phyloP scores from a whole-genome alignment of 2,329 filamentous ascomycete genomes.

The Aspergillus clavatus region DNA sequence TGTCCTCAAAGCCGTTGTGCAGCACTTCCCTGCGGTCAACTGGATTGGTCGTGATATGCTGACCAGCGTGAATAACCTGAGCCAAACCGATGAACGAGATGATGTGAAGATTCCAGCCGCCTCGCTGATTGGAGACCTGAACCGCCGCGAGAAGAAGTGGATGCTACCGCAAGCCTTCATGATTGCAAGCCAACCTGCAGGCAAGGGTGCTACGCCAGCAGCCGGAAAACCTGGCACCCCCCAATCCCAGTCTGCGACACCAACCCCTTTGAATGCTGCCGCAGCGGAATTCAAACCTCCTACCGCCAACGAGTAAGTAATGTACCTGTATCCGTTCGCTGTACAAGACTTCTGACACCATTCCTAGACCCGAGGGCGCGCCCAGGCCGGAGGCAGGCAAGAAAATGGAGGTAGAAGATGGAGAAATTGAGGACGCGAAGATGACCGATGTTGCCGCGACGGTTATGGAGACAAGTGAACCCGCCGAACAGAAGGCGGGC shows the following conservation, averaged over 20 bases:
- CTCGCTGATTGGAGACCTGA: slow-evolving; percentile 47
- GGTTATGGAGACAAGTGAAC: slow-evolving; percentile 4
- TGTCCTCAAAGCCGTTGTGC: slow-evolving; percentile 72
- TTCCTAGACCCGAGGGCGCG: slow-evolving; percentile 26
- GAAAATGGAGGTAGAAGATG: slow-evolving; percentile 41
- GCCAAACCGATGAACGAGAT: slow-evolving; percentile 43
- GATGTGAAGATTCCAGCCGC: slow-evolving; percentile 48
- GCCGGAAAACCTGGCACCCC: slow-evolving; percentile 25
- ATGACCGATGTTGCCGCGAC: slow-evolving; percentile 32
- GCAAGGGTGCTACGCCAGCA: slow-evolving; percentile 13
- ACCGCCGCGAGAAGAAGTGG: slow-evolving; percentile 47
- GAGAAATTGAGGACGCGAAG: slow-evolving; percentile 45
- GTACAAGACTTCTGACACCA: slow-evolving; percentile 17
- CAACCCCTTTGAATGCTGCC: slow-evolving; percentile 37
- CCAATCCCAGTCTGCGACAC: slow-evolving; percentile 26
- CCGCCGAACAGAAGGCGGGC: slow-evolving; percentile 10
- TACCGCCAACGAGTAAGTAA: slow-evolving; percentile 32
- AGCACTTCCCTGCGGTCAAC: slow-evolving; percentile 82
- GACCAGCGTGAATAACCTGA: slow-evolving; percentile 40
- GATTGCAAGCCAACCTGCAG: slow-evolving; percentile 25
- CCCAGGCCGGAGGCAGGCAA: slow-evolving; percentile 20
- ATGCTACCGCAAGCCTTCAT: slow-evolving; percentile 46
- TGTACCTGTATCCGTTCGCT: slow-evolving; percentile 1
- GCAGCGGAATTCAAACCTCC: slow-evolving; percentile 40
- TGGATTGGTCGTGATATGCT: slow-evolving; percentile 64